These are phyloP conservation scores for Harringtonia aguacate DNA, from an alignment of 2,329 filamentous ascomycete genomes.

Conservation along the genomic window DNA sequence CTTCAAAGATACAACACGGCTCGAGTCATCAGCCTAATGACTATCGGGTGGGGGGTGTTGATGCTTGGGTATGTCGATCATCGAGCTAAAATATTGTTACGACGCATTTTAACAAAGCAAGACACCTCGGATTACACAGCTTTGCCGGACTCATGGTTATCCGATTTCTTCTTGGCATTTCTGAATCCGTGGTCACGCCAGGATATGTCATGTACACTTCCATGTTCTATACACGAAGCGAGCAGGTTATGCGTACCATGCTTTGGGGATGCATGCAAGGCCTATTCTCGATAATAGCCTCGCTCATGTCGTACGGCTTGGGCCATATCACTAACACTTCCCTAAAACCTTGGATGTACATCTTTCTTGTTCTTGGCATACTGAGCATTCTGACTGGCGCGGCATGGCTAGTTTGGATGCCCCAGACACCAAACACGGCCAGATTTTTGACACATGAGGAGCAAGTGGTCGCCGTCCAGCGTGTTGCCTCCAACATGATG, in stretches of 20 bases:
- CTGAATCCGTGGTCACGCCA: conserved; percentile 40
- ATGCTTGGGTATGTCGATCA: too few species aligned
- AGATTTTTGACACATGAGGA: conserved; percentile 38
- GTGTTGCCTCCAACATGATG: conserved; percentile 45
- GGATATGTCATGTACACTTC: conserved; percentile 52
- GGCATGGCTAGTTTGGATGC: conserved; percentile 35
- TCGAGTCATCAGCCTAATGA: conserved; percentile 18
- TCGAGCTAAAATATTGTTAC: too few species aligned
- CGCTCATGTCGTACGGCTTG: conserved; percentile 12
- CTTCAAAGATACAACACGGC: conserved; percentile 21
- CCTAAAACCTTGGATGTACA: conserved; percentile 12
- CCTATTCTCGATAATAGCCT: conserved; percentile 23
- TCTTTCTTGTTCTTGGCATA: conserved; percentile 44
- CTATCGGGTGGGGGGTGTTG: too few species aligned
- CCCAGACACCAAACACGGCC: conserved; percentile 43
- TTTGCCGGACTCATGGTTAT: conserved; percentile 46
- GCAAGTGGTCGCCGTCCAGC: conserved; percentile 40
- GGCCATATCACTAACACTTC: conserved; percentile 16
- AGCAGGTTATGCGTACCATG: conserved; percentile 42
- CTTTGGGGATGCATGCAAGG: conserved; percentile 46
- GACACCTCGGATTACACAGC: conserved; percentile 41
- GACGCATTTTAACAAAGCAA: background rate
- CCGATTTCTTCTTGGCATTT: conserved; percentile 51
- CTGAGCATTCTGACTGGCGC: conserved; percentile 35
- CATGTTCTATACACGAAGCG: conserved; percentile 52